Percentiles rank a stretch among this genome's conserved stretches.
Conservation (phyloP, 2,329 filamentous ascomycete genomes). For the Pseudogymnoascus sp. region DNA sequence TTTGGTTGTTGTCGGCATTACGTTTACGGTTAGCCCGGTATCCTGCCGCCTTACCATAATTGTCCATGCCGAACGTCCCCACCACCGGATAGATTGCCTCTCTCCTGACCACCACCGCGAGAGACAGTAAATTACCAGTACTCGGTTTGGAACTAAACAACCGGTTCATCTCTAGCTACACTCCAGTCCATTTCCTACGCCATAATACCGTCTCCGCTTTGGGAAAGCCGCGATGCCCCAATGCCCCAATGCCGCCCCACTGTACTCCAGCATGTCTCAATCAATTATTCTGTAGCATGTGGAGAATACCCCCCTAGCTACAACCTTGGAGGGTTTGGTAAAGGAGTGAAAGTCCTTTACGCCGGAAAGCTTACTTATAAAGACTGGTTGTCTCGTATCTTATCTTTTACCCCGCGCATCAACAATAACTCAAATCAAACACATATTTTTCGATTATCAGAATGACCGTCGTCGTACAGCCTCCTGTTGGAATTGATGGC, state of each 20-base stretch:
- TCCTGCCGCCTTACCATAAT: not conserved
- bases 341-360: not conserved
- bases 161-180: not conserved
- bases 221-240: not conserved
- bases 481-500: not conserved
- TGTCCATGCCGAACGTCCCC: not conserved
- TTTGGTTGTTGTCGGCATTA: not conserved
- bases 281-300: not conserved
- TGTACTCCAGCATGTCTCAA: not conserved
- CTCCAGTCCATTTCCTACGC: not conserved
- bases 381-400: not conserved
- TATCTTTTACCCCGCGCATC: not conserved
- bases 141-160: not conserved
- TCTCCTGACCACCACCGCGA: not conserved
- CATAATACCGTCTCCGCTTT: not conserved
- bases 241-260: not conserved
- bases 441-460: not conserved
- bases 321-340: not conserved
- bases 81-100: too few species aligned
- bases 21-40: not conserved
- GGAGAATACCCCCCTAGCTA: not conserved
- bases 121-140: not conserved
- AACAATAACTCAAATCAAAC: not conserved
- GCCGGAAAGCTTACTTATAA: not conserved
- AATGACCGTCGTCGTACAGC: not conserved